Conservation (phyloP, 805 yeast genomes). For the Candida orba region DNA sequence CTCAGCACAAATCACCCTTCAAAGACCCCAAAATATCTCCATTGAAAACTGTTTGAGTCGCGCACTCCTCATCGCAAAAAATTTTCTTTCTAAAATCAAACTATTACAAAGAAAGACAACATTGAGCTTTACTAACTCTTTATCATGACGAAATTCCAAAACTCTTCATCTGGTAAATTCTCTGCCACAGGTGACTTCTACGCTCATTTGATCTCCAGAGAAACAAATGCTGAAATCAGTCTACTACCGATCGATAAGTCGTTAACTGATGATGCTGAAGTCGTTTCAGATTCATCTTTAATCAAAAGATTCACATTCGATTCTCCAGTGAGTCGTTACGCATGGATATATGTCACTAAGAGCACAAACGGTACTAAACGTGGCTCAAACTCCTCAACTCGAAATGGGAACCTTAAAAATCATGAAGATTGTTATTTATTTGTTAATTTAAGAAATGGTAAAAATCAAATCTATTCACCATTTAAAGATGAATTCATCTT, state of each 20-base stretch:
- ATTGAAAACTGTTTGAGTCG: neutral
- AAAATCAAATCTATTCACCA: neutral
- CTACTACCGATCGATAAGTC: neutral
- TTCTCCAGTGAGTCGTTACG: neutral
- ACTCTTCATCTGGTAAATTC: neutral
- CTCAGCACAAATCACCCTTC: no score
- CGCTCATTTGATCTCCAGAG: neutral
- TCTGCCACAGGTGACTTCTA: neutral
- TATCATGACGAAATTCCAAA: neutral
- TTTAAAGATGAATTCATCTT: slow-evolving; percentile 1
- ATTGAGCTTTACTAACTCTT: no score
- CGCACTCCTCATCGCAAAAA: slow-evolving; percentile 2
- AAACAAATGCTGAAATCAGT: neutral
- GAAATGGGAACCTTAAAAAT: neutral
- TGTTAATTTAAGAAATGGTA: neutral
- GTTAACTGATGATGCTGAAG: neutral
- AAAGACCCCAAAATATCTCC: no score
- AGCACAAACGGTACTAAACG: neutral
- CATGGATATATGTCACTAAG: neutral
- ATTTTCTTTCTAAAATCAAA: neutral
- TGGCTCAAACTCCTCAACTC: neutral
- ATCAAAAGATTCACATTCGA: neutral
- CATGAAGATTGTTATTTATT: neutral
- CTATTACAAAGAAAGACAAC: neutral
- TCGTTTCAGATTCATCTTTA: neutral